phyloP scores from a whole-genome alignment of 2,329 filamentous ascomycete genomes.

The Hymenoscyphus linearis region DNA sequence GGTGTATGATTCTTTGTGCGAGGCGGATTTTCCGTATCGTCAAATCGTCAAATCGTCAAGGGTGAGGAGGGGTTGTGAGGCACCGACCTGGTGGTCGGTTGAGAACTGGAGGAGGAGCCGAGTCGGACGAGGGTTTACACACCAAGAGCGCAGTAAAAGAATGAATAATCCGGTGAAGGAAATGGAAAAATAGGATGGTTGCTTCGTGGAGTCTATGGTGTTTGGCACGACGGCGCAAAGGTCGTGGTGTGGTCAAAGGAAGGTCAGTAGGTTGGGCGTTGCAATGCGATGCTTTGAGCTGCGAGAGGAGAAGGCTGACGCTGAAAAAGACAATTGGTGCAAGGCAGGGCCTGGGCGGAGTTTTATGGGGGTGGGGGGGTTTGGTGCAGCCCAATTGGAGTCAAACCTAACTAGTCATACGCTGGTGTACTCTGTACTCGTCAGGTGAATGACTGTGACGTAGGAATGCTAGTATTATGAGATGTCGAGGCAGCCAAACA shows the following conservation, averaged over 20 bases:
- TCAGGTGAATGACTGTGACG: not conserved
- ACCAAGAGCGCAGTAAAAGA: not conserved
- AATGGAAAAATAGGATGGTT: not conserved
- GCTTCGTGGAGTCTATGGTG: conserved; percentile 1
- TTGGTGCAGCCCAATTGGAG: no score
- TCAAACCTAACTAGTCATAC: not conserved
- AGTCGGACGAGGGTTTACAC: not conserved
- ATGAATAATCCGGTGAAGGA: not conserved
- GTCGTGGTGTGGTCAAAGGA: not conserved
- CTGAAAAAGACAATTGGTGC: no score
- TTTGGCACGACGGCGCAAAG: not conserved
- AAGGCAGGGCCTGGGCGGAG: no score
- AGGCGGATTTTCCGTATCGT: not conserved
- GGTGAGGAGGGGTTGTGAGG: not conserved
- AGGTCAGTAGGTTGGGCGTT: not conserved
- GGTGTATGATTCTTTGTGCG: not conserved
- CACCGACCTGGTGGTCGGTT: not conserved
- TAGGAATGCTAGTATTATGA: not conserved
- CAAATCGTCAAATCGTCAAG: no score
- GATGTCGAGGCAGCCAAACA: not conserved
- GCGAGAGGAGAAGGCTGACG: not conserved
- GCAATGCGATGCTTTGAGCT: not conserved
- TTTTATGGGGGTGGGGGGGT: no score
- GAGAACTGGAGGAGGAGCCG: not conserved
- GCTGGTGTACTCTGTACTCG: not conserved